Percentiles rank a stretch among this genome's conserved stretches.
These are phyloP conservation scores for Rhodotorula glutinis DNA, from an alignment of 1,284 basidiomycete genomes.

Conservation along the genomic window DNA sequence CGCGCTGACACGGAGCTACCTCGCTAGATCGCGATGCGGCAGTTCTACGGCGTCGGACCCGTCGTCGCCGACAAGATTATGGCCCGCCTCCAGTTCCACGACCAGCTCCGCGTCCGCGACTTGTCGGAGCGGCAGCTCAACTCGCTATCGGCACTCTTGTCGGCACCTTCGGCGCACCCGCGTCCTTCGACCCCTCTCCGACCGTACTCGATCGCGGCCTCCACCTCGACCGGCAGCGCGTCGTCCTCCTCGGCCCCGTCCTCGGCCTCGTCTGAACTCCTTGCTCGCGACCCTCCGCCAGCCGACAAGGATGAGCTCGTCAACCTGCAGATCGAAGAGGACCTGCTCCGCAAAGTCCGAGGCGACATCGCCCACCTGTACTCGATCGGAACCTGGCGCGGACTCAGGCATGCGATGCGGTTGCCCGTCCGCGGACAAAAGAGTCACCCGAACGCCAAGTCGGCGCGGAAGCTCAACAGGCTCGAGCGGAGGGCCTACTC, in stretches of 20 bases:
- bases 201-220: conserved; percentile 25
- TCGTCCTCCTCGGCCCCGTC: background rate
- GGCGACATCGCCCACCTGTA: conserved; percentile 87
- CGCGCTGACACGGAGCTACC: background rate
- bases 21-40: conserved; percentile 71
- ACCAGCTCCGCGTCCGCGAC: conserved; percentile 67
- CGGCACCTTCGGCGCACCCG: conserved; percentile 69
- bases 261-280: too few relatives aligned
- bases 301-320: conserved; percentile 59
- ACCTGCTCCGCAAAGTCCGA: conserved; percentile 69
- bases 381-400: conserved; percentile 83
- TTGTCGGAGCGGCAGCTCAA: conserved; percentile 77
- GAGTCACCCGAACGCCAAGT: conserved; percentile 78
- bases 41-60: conserved; percentile 77
- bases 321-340: conserved; percentile 73
- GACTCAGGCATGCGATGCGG: conserved; percentile 79
- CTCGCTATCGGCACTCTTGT: conserved; percentile 78
- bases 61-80: conserved; percentile 72
- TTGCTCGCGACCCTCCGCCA: conserved; percentile 33
- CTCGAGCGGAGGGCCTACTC: conserved; percentile 46
- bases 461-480: conserved; percentile 78
- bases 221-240: conserved; percentile 8
- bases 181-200: conserved; percentile 58
- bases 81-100: conserved; percentile 80
- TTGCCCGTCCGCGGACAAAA: conserved; percentile 86